Conservation (phyloP, 768 basidiomycete species). For the Pleurotus djamor region DNA sequence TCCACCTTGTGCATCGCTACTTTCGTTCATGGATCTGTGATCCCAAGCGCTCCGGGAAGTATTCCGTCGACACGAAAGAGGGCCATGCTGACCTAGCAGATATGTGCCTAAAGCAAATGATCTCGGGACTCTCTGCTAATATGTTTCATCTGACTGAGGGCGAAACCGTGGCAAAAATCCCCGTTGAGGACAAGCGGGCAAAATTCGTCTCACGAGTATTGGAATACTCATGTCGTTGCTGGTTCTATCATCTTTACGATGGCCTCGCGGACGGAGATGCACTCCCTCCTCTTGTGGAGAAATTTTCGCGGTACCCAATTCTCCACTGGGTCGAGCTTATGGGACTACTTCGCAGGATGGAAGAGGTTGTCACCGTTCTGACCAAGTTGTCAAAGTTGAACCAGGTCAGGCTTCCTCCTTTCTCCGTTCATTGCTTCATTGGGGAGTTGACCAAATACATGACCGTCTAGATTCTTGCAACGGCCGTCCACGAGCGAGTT, state of each 20-base stretch:
- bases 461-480: too few relatives aligned
- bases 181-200: not conserved
- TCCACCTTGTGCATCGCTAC: not conserved
- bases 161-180: not conserved
- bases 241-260: not conserved
- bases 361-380: not conserved
- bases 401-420: too few relatives aligned
- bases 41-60: not conserved
- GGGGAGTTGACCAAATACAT: too few relatives aligned
- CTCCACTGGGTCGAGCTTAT: not conserved
- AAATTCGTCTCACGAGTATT: not conserved
- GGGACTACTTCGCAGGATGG: not conserved
- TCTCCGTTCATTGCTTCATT: too few relatives aligned
- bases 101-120: not conserved
- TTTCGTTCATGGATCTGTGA: not conserved
- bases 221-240: not conserved
- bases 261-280: not conserved
- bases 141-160: not conserved
- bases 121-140: not conserved
- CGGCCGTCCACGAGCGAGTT: too few relatives aligned
- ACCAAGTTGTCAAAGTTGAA: too few relatives aligned
- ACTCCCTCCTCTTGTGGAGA: not conserved
- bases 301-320: not conserved
- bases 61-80: not conserved
- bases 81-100: not conserved